Evolutionary conservation across 768 basidiomycete genomes (phyloP).

Genomic region (Sutorius australiensis): DNA sequence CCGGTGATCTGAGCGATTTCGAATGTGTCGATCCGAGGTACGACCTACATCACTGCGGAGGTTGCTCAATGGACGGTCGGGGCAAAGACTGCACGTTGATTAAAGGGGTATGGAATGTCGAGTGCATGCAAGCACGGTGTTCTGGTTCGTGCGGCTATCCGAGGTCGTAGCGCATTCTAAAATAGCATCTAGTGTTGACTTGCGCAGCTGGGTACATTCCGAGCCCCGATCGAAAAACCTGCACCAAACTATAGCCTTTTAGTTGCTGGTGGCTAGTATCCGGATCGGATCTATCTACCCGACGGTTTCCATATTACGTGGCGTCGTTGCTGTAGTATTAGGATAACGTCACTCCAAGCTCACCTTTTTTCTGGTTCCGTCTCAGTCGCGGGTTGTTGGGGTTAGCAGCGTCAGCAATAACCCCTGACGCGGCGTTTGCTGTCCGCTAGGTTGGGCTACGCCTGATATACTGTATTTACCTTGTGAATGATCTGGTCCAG

Average conservation of each 20-base stretch:
- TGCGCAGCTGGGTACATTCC: constrained; percentile 14
- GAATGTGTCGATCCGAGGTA: constrained; percentile 61
- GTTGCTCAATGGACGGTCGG: constrained; percentile 57
- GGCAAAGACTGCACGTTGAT: constrained; percentile 75
- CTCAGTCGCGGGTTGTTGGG: neutral
- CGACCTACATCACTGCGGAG: constrained; percentile 74
- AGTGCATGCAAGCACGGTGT: constrained; percentile 57
- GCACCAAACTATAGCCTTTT: constrained; percentile 9
- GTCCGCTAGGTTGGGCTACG: neutral
- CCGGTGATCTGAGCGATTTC: constrained; percentile 40
- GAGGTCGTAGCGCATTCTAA: neutral
- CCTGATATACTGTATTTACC: neutral
- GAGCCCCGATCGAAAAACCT: constrained; percentile 11
- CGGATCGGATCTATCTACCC: neutral
- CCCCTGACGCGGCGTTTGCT: neutral
- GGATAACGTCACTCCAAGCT: neutral
- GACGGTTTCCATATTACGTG: neutral
- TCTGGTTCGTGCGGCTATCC: constrained; percentile 38
- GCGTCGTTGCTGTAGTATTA: neutral
- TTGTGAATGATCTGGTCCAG: neutral
- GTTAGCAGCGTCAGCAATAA: neutral
- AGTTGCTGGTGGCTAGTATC: neutral
- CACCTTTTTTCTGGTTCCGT: neutral
- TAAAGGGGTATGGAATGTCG: constrained; percentile 61
- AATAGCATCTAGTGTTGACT: constrained; percentile 3